These are phyloP conservation scores for Fusarium armeniacum DNA, from an alignment of 2,329 filamentous ascomycete species.

Conservation along the genomic window DNA sequence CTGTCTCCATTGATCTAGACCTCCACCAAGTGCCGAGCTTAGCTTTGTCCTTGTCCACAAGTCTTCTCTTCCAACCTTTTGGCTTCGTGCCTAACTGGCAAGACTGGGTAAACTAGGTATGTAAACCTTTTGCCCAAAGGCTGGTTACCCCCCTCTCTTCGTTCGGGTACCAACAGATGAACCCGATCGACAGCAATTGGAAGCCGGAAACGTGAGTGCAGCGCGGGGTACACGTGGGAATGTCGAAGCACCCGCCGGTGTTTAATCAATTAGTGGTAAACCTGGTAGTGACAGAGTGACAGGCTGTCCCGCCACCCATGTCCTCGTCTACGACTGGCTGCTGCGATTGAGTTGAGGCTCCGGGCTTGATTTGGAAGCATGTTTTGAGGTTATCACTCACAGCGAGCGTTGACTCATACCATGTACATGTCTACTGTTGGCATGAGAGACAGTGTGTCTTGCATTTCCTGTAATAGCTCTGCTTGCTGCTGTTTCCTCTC, in stretches of 20 bases:
- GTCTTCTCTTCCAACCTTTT: conserved; percentile 4
- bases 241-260: conserved; percentile 23
- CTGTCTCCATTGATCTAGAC: conserved; percentile 42
- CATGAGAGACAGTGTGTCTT: background rate
- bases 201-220: conserved; percentile 32
- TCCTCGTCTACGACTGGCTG: conserved; percentile 29
- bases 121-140: conserved; percentile 31
- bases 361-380: conserved; percentile 4
- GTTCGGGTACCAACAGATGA: conserved; percentile 41
- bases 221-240: conserved; percentile 46
- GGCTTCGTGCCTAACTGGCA: conserved; percentile 41
- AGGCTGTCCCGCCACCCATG: conserved; percentile 29
- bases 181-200: conserved; percentile 33
- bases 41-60: conserved; percentile 11
- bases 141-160: conserved; percentile 15
- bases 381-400: conserved; percentile 12
- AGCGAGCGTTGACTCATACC: conserved; percentile 37
- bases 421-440: background rate
- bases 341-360: conserved; percentile 34
- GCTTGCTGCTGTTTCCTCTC: conserved; percentile 1
- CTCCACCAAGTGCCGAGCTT: conserved; percentile 43
- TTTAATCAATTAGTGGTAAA: conserved; percentile 4
- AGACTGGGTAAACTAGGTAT: conserved; percentile 13
- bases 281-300: conserved; percentile 14
- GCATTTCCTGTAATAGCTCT: background rate